A percentile compares a stretch with the other conserved stretches of the same genome.
Evolutionary conservation across 2,329 filamentous ascomycete species (phyloP).

Genomic region (Phoma sp.): DNA sequence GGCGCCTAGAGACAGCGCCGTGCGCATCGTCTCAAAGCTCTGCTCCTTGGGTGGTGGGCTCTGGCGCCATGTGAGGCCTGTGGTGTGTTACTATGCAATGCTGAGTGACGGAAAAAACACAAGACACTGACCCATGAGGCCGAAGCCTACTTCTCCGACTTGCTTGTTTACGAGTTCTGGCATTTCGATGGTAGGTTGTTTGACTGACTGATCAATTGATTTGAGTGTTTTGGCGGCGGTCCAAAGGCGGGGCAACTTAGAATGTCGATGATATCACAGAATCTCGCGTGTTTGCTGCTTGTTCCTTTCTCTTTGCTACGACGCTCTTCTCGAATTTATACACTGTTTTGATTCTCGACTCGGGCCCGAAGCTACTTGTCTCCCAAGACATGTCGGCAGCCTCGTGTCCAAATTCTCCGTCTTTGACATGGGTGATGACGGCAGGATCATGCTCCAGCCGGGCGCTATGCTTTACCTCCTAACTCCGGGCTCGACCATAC

Average conservation of each 20-base stretch:
- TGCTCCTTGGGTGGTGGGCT: conserved; percentile 46
- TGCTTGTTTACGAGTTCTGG: conserved; percentile 45
- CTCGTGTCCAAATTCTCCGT: background rate
- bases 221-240: background rate
- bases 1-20: conserved; percentile 50
- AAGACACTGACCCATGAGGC: conserved; percentile 52
- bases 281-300: background rate
- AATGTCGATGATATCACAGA: conserved; percentile 3
- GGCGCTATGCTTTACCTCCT: background rate
- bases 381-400: conserved; percentile 2
- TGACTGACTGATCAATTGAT: too few species aligned
- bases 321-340: background rate
- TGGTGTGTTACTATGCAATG: conserved; percentile 15
- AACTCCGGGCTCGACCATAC: background rate
- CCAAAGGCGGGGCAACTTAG: background rate
- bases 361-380: background rate
- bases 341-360: background rate
- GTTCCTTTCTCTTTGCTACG: background rate
- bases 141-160: conserved; percentile 53
- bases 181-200: conserved; percentile 28
- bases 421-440: background rate
- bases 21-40: conserved; percentile 54
- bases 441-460: background rate
- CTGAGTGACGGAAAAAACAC: too few species aligned
- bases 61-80: conserved; percentile 55